Percentiles rank a stretch among this genome's conserved stretches.
Evolutionary conservation across 257 asterid species (phyloP).

Genomic region (Fraxinus quadrangulata): DNA sequence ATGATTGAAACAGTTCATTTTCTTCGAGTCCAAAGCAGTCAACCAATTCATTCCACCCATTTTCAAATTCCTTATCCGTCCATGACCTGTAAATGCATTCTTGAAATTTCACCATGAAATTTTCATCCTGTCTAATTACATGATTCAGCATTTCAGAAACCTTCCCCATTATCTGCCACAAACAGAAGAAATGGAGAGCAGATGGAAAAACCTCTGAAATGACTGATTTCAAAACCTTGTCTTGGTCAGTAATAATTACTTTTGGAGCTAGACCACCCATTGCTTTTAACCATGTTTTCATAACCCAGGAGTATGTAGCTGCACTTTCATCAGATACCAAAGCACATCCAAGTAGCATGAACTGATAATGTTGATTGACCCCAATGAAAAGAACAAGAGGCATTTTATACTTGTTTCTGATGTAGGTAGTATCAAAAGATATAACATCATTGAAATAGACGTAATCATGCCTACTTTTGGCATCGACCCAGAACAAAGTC

Average conservation of each 20-base stretch:
- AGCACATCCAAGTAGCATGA: conserved; percentile 93
- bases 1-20: conserved; percentile 58
- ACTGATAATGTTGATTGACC: conserved; percentile 95
- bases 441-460: conserved; percentile 69
- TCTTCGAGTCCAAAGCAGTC: conserved; percentile 74
- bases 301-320: conserved; percentile 78
- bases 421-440: conserved; percentile 80
- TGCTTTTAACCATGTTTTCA: conserved; percentile 84
- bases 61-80: conserved; percentile 83
- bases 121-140: conserved; percentile 68
- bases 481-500: conserved; percentile 87
- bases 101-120: conserved; percentile 63
- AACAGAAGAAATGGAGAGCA: conserved; percentile 59
- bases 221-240: conserved; percentile 56
- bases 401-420: conserved; percentile 83
- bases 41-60: conserved; percentile 78
- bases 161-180: conserved; percentile 81
- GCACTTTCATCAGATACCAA: conserved; percentile 76
- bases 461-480: conserved; percentile 89
- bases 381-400: conserved; percentile 84
- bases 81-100: conserved; percentile 80
- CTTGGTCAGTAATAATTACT: conserved; percentile 73
- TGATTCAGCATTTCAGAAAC: conserved; percentile 65
- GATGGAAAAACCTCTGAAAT: conserved; percentile 67
- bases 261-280: conserved; percentile 87